Evolutionary conservation across 2,329 filamentous ascomycete genomes (phyloP).

Genomic region (Trichoderma pleuroti): DNA sequence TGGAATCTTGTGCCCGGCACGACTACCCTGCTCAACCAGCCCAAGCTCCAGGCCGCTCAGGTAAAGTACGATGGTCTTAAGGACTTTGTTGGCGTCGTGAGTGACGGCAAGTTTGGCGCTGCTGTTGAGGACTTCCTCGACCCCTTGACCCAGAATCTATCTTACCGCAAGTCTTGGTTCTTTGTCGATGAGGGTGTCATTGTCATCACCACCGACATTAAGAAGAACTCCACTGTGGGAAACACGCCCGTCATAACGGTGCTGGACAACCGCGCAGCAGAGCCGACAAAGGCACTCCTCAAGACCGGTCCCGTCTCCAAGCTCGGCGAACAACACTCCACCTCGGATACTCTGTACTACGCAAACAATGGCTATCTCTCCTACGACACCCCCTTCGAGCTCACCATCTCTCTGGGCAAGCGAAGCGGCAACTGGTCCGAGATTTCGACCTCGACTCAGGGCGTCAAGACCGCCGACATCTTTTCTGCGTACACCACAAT

Average conservation of each 20-base stretch:
- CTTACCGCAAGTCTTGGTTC: slow-evolving; percentile 26
- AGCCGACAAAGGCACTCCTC: slow-evolving; percentile 17
- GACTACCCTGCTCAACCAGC: slow-evolving; percentile 23
- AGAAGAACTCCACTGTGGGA: slow-evolving; percentile 5
- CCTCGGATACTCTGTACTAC: slow-evolving; percentile 21
- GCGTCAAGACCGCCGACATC: slow-evolving; percentile 20
- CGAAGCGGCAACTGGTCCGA: slow-evolving; percentile 26
- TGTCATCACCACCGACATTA: slow-evolving; percentile 21
- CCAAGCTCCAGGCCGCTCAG: slow-evolving; percentile 5
- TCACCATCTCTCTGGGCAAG: slow-evolving; percentile 22
- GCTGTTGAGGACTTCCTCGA: slow-evolving; percentile 25
- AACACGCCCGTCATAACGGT: slow-evolving; percentile 21
- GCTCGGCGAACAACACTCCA: not conserved
- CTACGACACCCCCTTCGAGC: slow-evolving; percentile 22
- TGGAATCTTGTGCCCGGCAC: slow-evolving; percentile 27
- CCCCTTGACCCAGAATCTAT: slow-evolving; percentile 21
- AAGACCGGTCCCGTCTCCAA: slow-evolving; percentile 14
- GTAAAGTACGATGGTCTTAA: slow-evolving; percentile 19
- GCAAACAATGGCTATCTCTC: slow-evolving; percentile 25
- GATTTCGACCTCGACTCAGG: slow-evolving; percentile 24
- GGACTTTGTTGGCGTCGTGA: slow-evolving; percentile 27
- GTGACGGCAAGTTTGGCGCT: slow-evolving; percentile 23
- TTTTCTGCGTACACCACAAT: slow-evolving; percentile 25
- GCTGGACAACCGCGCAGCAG: slow-evolving; percentile 24
- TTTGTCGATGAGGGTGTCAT: slow-evolving; percentile 24